Conservation (phyloP, 202 grass and related monocot species). For the Brachypodium distachyon region DNA sequence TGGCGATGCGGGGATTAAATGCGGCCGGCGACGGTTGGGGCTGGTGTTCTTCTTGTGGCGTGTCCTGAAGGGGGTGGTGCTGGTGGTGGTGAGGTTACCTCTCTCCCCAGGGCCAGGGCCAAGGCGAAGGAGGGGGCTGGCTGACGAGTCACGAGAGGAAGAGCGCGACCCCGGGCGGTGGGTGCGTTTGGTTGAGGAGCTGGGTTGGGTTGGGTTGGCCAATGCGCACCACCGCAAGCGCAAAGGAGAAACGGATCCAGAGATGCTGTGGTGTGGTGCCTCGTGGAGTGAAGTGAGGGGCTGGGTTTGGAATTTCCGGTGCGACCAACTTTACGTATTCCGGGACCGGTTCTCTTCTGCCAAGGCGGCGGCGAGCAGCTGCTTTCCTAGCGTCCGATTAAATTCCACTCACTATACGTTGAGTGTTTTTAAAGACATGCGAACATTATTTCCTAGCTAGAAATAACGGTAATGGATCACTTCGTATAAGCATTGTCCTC, state of each 20-base stretch:
- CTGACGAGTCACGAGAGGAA: background rate
- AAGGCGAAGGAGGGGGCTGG: too few relatives aligned
- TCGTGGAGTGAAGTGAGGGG: background rate
- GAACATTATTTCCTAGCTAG: too few relatives aligned
- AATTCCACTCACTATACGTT: too few relatives aligned
- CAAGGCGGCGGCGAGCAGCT: too few relatives aligned
- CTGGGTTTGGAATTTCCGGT: conserved; percentile 11
- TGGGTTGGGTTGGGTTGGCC: background rate
- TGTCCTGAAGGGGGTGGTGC: background rate
- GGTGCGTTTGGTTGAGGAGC: background rate
- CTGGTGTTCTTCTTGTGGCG: conserved; percentile 23
- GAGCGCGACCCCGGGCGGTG: background rate
- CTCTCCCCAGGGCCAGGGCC: too few relatives aligned
- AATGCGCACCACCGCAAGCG: background rate
- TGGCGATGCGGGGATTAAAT: conserved; percentile 15
- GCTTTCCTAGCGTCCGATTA: too few relatives aligned
- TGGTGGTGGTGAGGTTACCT: conserved; percentile 3
- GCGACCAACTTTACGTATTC: background rate
- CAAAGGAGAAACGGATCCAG: too few relatives aligned
- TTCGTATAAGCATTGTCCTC: too few relatives aligned
- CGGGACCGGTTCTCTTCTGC: too few relatives aligned
- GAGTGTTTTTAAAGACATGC: too few relatives aligned
- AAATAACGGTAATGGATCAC: too few relatives aligned
- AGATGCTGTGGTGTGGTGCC: too few relatives aligned
- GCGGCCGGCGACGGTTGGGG: conserved; percentile 36